Base-by-base conservation (phyloP, 192 early-diverging fungal genomes). In the Geranomyces michiganensis region DNA sequence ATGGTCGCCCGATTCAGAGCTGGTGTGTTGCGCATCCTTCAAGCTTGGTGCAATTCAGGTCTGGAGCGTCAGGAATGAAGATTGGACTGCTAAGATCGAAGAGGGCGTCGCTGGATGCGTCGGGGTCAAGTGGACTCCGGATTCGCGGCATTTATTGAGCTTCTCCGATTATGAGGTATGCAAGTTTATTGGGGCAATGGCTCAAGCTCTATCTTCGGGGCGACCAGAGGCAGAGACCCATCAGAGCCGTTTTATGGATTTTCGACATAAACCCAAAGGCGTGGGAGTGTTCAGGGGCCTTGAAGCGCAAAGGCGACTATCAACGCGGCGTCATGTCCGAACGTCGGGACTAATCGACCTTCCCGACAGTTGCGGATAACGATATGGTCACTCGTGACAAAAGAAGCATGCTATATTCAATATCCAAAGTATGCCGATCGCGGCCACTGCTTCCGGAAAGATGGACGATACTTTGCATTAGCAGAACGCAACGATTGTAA, bases 1-100 rank as follows among this genome's bases (percentile, higher is more conserved):
- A 9, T 95, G 90, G 91, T 87, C 89, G 0, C 79, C 85, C 1
- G 82, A 90, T 71, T 91, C 90, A 4, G 62, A 84, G 22, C 76
- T 88, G 61, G 56, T 94, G 22, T 59, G 87, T 4, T 80, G 79
- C 14, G 82, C 83, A 0, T 85, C 81, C 43, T 82, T 81, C 47
- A 70, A 63, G 47, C 66, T 79, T 7, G 81, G 79, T 0, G 65
- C 64, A 13, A 74, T 88, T 13, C 77, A 87, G 43, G 82, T 93
- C 5, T 91, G 76, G 64, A 81, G 80, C 30, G 62, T 94, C 41
- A 65, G 70, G 36, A 83, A 91, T 29, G 77, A 77, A 53, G 79
- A 80, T 2, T 93, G 87, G 89, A 80, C 67, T 21, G 68, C 71
- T 19, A 77, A 76, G 31, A 80, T 89, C 48, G 81, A 84, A 49